Conservation (phyloP, 2,329 filamentous ascomycete species). For the Ophiostoma triangulosporum region DNA sequence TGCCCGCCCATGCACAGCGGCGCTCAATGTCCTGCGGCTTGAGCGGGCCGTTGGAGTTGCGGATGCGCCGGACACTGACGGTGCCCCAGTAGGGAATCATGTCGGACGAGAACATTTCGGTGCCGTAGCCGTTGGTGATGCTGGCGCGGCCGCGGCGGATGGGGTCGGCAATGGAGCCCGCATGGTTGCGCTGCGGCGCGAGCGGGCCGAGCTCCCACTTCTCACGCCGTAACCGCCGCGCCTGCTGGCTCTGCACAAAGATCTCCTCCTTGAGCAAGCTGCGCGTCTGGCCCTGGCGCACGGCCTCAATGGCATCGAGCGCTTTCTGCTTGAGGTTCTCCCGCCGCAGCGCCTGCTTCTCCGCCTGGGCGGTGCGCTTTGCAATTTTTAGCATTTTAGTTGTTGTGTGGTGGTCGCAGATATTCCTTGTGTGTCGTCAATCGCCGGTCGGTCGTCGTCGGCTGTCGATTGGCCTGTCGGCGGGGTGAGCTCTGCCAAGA, state of each 20-base stretch:
- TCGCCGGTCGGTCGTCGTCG: not conserved
- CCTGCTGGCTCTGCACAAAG: slow-evolving; percentile 16
- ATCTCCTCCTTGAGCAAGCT: slow-evolving; percentile 23
- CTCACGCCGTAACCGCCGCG: slow-evolving; percentile 46
- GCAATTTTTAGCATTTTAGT: slow-evolving; percentile 55
- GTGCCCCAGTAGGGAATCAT: slow-evolving; percentile 12
- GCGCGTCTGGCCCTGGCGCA: slow-evolving; percentile 12
- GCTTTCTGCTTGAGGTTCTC: slow-evolving; percentile 15
- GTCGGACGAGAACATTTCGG: slow-evolving; percentile 12
- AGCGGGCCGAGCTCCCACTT: slow-evolving; percentile 69
- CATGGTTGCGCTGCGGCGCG: slow-evolving; percentile 56
- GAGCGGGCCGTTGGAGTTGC: slow-evolving; percentile 12
- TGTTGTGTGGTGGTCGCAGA: not conserved
- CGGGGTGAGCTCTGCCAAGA: not conserved
- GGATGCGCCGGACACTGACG: slow-evolving; percentile 11
- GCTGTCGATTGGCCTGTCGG: not conserved
- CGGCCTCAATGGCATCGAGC: not conserved
- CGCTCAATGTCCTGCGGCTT: slow-evolving; percentile 22
- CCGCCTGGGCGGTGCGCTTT: slow-evolving; percentile 50
- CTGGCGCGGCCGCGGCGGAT: slow-evolving; percentile 9
- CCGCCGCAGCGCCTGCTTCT: slow-evolving; percentile 46
- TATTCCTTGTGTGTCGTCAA: not conserved
- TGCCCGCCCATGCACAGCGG: slow-evolving; percentile 42
- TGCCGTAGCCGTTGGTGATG: slow-evolving; percentile 8
- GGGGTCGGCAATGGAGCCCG: slow-evolving; percentile 9